Evolutionary conservation across 2,329 filamentous ascomycete genomes (phyloP), one percentile per base, ranked within the genome.

Genomic region (Penicillium hesseltinei): DNA sequence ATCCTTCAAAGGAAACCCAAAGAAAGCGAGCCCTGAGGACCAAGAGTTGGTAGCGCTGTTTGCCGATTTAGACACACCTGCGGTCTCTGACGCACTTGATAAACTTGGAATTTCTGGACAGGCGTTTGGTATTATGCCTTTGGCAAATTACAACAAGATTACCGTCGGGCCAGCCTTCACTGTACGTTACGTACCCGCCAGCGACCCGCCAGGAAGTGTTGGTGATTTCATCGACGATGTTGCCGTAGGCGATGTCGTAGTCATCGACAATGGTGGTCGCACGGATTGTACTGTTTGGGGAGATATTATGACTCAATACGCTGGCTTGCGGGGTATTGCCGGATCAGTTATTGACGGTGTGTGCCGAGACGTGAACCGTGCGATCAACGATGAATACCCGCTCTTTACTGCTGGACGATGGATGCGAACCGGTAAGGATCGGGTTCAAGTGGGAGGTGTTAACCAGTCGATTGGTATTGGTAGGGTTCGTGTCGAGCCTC

Each of bases 301-400:
- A 1, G 71, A 74, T 52, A 73, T 73, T 1, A 73, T 73, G 70
- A 74, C 71, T 0, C 69, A 73, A 53, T 74, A 73, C 19, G 69
- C 71, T 3, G 67, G 69, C 4, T 33, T 71, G 2, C 63, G 67
- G 42, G 67, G 63, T 5, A 66, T 72, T 53, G 65, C 67, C n/a
- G 70, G 69, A n/a, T 62, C 71, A 1, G 71, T 72, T 6, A 72
- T 73, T 6, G 70, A 72, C 38, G 69, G 70, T 2, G 69, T 72
- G 2, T 73, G 71, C 29, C 69, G 71, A 1, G 70, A 73, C 49
- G 69, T 73, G 6, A 68, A 66, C 50, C 63, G 65, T 25, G 71
- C 69, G 1, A 62, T 73, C 19, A 44, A 43, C 2, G 68, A 72
- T 45, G 56, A 62, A 9, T 71, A 72, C 38, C 70, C 69, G 0